Conservation (phyloP, 306 rosid genomes). For the Biancaea sappan region DNA sequence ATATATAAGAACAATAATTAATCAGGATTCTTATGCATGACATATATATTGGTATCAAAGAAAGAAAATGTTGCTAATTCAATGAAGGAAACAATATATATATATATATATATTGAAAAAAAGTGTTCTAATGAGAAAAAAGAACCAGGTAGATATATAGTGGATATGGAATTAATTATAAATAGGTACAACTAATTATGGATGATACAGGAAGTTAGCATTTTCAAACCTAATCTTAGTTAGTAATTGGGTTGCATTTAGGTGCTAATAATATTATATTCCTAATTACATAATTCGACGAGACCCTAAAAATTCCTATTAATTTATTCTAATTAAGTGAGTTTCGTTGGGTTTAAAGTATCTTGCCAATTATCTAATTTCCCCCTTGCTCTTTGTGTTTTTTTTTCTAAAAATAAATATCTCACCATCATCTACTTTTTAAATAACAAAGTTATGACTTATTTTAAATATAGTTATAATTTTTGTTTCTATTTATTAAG, state of each 20-base stretch:
- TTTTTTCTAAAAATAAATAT: background rate
- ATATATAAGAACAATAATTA: background rate
- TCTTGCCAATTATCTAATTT: too few species aligned
- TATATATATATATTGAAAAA: background rate
- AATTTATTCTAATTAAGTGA: too few species aligned
- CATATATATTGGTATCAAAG: background rate
- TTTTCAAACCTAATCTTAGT: slow-evolving; percentile 38
- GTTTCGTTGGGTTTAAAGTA: background rate
- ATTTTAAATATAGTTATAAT: too few species aligned
- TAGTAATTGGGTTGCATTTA: slow-evolving; percentile 33
- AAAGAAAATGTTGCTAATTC: background rate
- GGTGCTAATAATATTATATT: slow-evolving; percentile 28
- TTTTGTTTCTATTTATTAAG: too few species aligned
- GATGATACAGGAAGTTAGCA: background rate
- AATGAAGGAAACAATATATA: background rate
- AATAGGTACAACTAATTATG: slow-evolving; percentile 34
- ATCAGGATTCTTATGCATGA: background rate
- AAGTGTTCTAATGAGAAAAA: too few species aligned
- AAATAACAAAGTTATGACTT: too few species aligned
- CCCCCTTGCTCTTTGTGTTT: background rate
- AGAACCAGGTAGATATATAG: background rate
- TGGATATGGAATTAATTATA: too few species aligned
- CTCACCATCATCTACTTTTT: background rate
- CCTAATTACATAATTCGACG: background rate
- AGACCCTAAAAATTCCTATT: too few species aligned